A percentile compares a stretch with the other conserved stretches of the same genome.
These are phyloP conservation scores for Elsinoe perseae DNA, from an alignment of 2,329 filamentous ascomycete genomes.

Conservation along the genomic window DNA sequence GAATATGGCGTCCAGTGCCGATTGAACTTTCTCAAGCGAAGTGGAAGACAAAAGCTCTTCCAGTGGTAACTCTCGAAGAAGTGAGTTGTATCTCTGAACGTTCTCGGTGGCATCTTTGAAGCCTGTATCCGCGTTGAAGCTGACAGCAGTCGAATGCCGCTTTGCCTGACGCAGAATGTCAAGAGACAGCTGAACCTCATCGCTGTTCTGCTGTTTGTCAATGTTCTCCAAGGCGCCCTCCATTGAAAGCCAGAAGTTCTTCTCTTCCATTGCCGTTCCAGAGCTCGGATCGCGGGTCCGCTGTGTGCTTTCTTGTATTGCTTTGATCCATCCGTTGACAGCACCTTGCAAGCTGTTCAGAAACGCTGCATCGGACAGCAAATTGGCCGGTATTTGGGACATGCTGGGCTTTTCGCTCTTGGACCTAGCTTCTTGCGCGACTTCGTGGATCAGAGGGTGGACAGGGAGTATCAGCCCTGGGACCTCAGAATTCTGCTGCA, in stretches of 20 bases:
- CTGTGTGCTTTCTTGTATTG: slow-evolving; percentile 92
- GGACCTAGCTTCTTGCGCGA: slow-evolving; percentile 65
- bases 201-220: slow-evolving; percentile 76
- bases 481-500: slow-evolving; percentile 97
- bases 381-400: slow-evolving; percentile 64
- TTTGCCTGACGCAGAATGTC: slow-evolving; percentile 96
- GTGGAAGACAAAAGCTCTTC: slow-evolving; percentile 92
- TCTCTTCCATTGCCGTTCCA: slow-evolving; percentile 86
- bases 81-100: slow-evolving; percentile 96
- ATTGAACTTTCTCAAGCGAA: slow-evolving; percentile 77
- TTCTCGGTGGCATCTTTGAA: slow-evolving; percentile 92
- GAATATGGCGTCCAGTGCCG: slow-evolving; percentile 85
- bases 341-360: slow-evolving; percentile 89
- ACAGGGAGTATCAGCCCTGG: slow-evolving; percentile 82
- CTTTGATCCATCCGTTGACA: slow-evolving; percentile 98
- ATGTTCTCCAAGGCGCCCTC: slow-evolving; percentile 88
- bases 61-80: slow-evolving; percentile 96
- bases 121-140: slow-evolving; percentile 91
- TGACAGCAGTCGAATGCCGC: slow-evolving; percentile 94
- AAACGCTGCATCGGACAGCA: slow-evolving; percentile 84
- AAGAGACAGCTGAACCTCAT: slow-evolving; percentile 82
- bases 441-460: slow-evolving; percentile 79
- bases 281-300: slow-evolving; percentile 75
- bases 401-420: slow-evolving; percentile 62
- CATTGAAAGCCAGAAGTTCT: slow-evolving; percentile 99